phyloP scores from a whole-genome alignment of 1,284 basidiomycete genomes.

The Rhodotorula sp. region DNA sequence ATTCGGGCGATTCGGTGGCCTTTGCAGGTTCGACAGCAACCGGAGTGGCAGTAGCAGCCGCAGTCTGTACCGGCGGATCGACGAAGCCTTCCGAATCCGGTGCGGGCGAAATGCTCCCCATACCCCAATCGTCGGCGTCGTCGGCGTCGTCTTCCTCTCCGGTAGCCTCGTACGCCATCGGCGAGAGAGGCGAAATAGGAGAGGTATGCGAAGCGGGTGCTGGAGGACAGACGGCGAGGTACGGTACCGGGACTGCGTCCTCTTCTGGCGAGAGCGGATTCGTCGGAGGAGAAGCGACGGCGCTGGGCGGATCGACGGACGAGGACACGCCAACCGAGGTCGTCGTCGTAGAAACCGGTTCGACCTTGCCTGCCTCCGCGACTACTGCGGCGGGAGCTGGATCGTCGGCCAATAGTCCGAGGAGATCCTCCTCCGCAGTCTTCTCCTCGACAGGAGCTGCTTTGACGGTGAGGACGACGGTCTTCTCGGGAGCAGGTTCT shows the following conservation, averaged over 20 bases:
- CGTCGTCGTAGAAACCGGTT: not conserved
- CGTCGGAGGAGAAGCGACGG: not conserved
- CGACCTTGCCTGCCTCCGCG: not conserved
- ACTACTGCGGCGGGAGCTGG: not conserved
- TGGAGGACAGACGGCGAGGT: no score
- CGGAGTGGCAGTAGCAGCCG: not conserved
- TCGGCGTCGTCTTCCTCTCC: slow-evolving; percentile 6
- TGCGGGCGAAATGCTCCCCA: slow-evolving; percentile 1
- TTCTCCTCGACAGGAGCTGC: not conserved
- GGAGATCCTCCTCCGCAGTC: not conserved
- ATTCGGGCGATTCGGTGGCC: no score
- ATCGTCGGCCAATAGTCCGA: not conserved
- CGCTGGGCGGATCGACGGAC: no score
- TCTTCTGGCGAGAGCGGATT: not conserved
- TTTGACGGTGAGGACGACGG: not conserved
- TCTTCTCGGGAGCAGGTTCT: not conserved
- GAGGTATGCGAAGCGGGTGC: no score
- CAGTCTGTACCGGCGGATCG: not conserved
- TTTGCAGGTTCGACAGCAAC: not conserved
- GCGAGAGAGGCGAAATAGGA: no score
- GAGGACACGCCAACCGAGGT: not conserved
- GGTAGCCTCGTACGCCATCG: no score
- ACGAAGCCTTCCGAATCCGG: not conserved
- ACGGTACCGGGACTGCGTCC: no score
- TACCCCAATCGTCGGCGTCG: slow-evolving; percentile 9